Evolutionary conservation across 768 basidiomycete species (phyloP), one percentile per base, ranked within the genome.

Genomic region (Boletus fagicola): DNA sequence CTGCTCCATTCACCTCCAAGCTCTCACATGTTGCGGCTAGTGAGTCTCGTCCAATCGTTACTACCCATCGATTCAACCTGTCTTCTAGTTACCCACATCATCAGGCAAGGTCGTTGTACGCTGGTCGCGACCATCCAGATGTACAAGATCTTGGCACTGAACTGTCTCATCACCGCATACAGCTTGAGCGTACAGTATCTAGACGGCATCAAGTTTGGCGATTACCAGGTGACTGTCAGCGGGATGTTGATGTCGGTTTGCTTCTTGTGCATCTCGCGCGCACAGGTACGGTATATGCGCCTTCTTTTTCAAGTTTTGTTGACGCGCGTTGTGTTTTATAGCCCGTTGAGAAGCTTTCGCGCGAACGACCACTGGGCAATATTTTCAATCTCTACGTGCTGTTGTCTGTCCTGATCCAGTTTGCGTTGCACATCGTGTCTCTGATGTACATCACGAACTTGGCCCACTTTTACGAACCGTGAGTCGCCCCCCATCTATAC

Each of bases 61-160:
- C 20, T 7, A 18, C 5, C 24, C 43, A 2, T 50, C 13, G 3
- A 42, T 61, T 60, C 28, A 55, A 36, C 7, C 33, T 40, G 42
- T 50, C n/a, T 3, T 54, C 22, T 60, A 95, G 94, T 99, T 66
- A 89, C 92, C 20, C 94, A 96, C 69, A 98, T 99, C 71, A 97
- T 99, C 63, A 86, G 97, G 20, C 97, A 98, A 75, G 97, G 97
- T 24, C 92, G 97, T 30, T 98, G 97, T 77, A 99, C 97, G 1
- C 85, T 99, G 18, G 97, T 98, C 45, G 97, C 97, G 2, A 99
- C 97, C 4, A 90, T 96, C 53, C 97, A 99, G 76, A 99, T 99
- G 97, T 99, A 98, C 85, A 97, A 98, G 78, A 99, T 99, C 63
- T 79, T 99, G 38, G 97, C 96, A 1, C 77, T 99, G 54, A 99